These are phyloP conservation scores for Neofusicoccum umdonicola DNA, from an alignment of 2,329 filamentous ascomycete genomes.

Conservation along the genomic window DNA sequence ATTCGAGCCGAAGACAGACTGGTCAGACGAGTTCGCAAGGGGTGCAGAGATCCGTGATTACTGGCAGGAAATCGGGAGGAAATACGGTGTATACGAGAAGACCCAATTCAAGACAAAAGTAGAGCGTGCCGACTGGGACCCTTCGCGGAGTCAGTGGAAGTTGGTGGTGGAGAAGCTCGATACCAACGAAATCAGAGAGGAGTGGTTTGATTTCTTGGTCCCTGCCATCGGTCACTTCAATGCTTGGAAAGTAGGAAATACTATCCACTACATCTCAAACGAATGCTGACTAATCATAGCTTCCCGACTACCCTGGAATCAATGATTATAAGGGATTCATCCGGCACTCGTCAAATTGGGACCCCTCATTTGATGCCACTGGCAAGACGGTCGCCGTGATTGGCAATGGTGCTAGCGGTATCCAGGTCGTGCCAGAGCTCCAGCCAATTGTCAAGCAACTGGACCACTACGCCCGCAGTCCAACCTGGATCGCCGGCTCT, in stretches of 20 bases:
- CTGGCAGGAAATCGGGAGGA: slow-evolving; percentile 60
- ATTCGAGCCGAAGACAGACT: slow-evolving; percentile 66
- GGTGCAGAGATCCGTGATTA: slow-evolving; percentile 67
- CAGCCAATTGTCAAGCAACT: slow-evolving; percentile 51
- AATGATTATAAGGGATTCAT: slow-evolving; percentile 55
- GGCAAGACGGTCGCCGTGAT: slow-evolving; percentile 61
- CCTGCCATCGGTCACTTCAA: slow-evolving; percentile 66
- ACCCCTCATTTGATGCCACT: slow-evolving; percentile 51
- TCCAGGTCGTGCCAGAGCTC: slow-evolving; percentile 62
- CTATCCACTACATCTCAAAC: too few relatives aligned
- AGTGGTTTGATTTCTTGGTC: slow-evolving; percentile 60
- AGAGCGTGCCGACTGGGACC: slow-evolving; percentile 56
- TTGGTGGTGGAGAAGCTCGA: slow-evolving; percentile 50
- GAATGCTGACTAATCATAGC: slow-evolving; percentile 23
- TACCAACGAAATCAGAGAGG: slow-evolving; percentile 38
- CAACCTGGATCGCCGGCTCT: slow-evolving; percentile 56
- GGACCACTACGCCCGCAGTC: slow-evolving; percentile 57
- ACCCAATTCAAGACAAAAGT: slow-evolving; percentile 58
- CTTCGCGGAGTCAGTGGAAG: slow-evolving; percentile 54
- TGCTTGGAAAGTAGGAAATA: slow-evolving; percentile 28
- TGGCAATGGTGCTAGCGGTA: slow-evolving; percentile 63
- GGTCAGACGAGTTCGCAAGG: slow-evolving; percentile 66
- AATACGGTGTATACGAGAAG: slow-evolving; percentile 63
- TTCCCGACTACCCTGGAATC: slow-evolving; percentile 61
- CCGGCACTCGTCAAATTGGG: slow-evolving; percentile 62